Conservation (phyloP, 1,284 basidiomycete genomes). For the Bondarzewia mesenterica region DNA sequence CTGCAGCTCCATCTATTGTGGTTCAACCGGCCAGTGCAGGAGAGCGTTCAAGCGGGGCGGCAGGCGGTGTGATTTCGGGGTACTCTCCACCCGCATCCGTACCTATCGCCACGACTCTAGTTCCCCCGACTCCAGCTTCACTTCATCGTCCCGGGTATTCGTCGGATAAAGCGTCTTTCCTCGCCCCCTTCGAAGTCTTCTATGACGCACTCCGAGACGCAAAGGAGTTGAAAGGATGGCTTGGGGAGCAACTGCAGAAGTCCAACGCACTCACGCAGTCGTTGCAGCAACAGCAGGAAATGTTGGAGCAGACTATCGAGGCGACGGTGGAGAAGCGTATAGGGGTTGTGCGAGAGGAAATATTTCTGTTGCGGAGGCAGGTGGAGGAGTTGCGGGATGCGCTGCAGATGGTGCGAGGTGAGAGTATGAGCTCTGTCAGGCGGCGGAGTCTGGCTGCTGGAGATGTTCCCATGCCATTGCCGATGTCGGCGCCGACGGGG, state of each 20-base stretch:
- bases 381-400: conserved; percentile 27
- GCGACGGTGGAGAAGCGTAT: conserved; percentile 48
- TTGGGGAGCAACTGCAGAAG: conserved; percentile 61
- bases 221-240: conserved; percentile 63
- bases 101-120: conserved; percentile 50
- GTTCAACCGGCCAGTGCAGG: conserved; percentile 5
- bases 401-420: conserved; percentile 14
- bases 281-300: conserved; percentile 46
- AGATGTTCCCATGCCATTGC: conserved; percentile 11
- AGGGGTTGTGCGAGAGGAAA: conserved; percentile 47
- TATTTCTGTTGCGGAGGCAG: conserved; percentile 42
- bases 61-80: conserved; percentile 12
- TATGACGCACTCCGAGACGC: conserved; percentile 73
- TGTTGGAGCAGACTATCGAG: conserved; percentile 49
- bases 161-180: conserved; percentile 63
- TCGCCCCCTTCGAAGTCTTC: conserved; percentile 70
- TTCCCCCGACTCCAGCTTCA: conserved; percentile 57
- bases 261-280: conserved; percentile 43
- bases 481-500: conserved; percentile 17
- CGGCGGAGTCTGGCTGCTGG: conserved; percentile 10
- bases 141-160: conserved; percentile 50
- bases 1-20: conserved; percentile 3
- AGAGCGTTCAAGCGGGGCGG: not conserved
- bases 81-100: conserved; percentile 32
- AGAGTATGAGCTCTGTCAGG: conserved; percentile 8